A percentile compares a stretch with the other conserved stretches of the same genome.
phyloP scores from a whole-genome alignment of 2,329 filamentous ascomycete genomes.

The Aspergillus chevalieri region DNA sequence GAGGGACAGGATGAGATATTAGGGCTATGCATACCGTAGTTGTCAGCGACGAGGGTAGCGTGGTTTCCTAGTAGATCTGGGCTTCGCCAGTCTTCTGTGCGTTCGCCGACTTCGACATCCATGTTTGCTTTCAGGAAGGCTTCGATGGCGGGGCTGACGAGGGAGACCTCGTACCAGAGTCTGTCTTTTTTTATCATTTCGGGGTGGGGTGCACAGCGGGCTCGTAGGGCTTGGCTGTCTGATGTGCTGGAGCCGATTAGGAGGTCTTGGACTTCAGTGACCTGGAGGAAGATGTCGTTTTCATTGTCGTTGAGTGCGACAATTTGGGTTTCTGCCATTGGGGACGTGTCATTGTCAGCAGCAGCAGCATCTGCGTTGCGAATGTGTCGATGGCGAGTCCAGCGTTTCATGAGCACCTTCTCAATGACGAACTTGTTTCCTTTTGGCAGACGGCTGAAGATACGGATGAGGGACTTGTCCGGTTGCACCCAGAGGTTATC shows the following conservation, averaged over 20 bases:
- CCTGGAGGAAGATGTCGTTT: slow-evolving; percentile 24
- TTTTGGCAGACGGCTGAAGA: slow-evolving; percentile 22
- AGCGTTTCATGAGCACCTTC: slow-evolving; percentile 30
- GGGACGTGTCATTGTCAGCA: neutral
- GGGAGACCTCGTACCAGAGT: slow-evolving; percentile 23
- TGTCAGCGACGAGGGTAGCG: slow-evolving; percentile 9
- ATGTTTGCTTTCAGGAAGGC: slow-evolving; percentile 30
- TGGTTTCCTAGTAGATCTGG: slow-evolving; percentile 25
- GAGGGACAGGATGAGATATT: neutral
- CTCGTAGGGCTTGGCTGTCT: slow-evolving; percentile 22
- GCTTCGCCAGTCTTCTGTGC: slow-evolving; percentile 25
- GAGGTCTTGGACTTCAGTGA: slow-evolving; percentile 36
- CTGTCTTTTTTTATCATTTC: slow-evolving; percentile 28
- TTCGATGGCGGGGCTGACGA: slow-evolving; percentile 24
- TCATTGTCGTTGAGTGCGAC: neutral
- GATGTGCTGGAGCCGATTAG: slow-evolving; percentile 14
- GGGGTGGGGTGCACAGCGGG: slow-evolving; percentile 16
- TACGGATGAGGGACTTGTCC: slow-evolving; percentile 15
- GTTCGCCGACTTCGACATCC: slow-evolving; percentile 28
- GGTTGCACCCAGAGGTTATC: slow-evolving; percentile 30
- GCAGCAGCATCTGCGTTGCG: slow-evolving; percentile 1
- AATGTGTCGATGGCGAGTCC: slow-evolving; percentile 25
- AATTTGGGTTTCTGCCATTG: neutral
- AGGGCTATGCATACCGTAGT: neutral
- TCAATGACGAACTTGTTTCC: slow-evolving; percentile 20